Evolutionary conservation across 805 yeast species (phyloP).

Genomic region (Candida michaelii): DNA sequence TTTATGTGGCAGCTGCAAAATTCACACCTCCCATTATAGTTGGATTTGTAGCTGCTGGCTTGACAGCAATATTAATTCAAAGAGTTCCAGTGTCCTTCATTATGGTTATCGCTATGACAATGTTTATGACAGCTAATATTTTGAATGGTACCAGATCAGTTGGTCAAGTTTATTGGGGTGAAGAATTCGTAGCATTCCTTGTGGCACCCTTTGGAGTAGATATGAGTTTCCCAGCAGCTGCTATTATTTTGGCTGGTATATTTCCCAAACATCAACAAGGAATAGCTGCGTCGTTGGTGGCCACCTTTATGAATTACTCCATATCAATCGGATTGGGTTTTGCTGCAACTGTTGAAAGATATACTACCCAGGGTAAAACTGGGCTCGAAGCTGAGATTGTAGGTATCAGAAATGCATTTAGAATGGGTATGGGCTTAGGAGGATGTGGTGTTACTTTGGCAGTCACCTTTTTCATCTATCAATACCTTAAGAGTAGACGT

Average conservation of each 20-base stretch:
- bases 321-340: slow-evolving; percentile 38
- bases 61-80: slow-evolving; percentile 47
- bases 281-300: slow-evolving; percentile 70
- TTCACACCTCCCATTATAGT: slow-evolving; percentile 35
- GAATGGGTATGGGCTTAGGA: slow-evolving; percentile 34
- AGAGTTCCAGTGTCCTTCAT: slow-evolving; percentile 49
- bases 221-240: slow-evolving; percentile 71
- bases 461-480: slow-evolving; percentile 5
- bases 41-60: slow-evolving; percentile 57
- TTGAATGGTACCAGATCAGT: slow-evolving; percentile 57
- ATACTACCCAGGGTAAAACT: slow-evolving; percentile 19
- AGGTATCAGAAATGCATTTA: slow-evolving; percentile 18
- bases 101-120: slow-evolving; percentile 49
- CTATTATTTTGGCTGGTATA: slow-evolving; percentile 54
- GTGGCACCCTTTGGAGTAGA: slow-evolving; percentile 73
- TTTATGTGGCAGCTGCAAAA: slow-evolving; percentile 27
- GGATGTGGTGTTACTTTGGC: slow-evolving; percentile 22
- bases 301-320: slow-evolving; percentile 72
- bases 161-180: slow-evolving; percentile 59
- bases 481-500: neutral
- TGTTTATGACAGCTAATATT: slow-evolving; percentile 51
- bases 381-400: slow-evolving; percentile 3
- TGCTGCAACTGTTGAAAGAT: slow-evolving; percentile 33
- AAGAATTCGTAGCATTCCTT: slow-evolving; percentile 53
- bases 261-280: slow-evolving; percentile 69